Evolutionary conservation across 2,329 filamentous ascomycete genomes (phyloP).

Genomic region (Diaporthe batatas): DNA sequence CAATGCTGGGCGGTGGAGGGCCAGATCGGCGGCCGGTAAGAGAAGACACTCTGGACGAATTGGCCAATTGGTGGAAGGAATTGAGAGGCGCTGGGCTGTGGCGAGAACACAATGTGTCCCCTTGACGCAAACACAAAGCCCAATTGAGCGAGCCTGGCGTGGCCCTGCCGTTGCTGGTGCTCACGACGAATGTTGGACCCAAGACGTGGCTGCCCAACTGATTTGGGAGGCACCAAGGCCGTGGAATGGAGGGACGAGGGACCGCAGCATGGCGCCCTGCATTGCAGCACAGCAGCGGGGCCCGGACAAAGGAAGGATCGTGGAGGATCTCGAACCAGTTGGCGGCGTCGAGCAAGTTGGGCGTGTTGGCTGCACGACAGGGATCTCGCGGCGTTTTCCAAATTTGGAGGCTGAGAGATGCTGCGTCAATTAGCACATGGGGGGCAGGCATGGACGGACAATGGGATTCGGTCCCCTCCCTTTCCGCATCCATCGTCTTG

Average conservation of each 20-base stretch:
- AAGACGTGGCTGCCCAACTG: conserved; percentile 17
- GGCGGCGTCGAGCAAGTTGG: background rate
- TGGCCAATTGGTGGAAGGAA: conserved; percentile 35
- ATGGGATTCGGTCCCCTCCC: background rate
- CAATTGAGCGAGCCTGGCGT: conserved; percentile 2
- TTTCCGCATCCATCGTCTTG: conserved; percentile 31
- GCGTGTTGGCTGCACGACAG: conserved; percentile 22
- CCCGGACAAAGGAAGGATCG: conserved; percentile 30
- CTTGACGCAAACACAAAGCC: conserved; percentile 6
- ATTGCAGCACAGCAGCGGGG: conserved; percentile 21
- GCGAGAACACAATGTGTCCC: conserved; percentile 19
- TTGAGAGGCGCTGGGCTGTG: conserved; percentile 19
- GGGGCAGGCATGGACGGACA: conserved; percentile 5
- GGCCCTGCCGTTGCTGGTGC: background rate
- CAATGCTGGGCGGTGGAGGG: conserved; percentile 11
- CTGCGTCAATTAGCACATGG: background rate
- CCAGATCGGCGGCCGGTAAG: conserved; percentile 17
- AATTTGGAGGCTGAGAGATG: conserved; percentile 28
- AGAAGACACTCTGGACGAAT: conserved; percentile 18
- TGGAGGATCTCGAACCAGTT: conserved; percentile 24
- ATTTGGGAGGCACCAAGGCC: background rate
- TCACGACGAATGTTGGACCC: conserved; percentile 16
- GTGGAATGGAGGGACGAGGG: conserved; percentile 22
- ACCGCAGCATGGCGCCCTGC: conserved; percentile 4
- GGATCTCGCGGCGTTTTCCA: conserved; percentile 10